These are phyloP conservation scores for Physcomitrellopsis africana DNA, from an alignment of 225 moss, liverwort and hornwort species.

Conservation along the genomic window DNA sequence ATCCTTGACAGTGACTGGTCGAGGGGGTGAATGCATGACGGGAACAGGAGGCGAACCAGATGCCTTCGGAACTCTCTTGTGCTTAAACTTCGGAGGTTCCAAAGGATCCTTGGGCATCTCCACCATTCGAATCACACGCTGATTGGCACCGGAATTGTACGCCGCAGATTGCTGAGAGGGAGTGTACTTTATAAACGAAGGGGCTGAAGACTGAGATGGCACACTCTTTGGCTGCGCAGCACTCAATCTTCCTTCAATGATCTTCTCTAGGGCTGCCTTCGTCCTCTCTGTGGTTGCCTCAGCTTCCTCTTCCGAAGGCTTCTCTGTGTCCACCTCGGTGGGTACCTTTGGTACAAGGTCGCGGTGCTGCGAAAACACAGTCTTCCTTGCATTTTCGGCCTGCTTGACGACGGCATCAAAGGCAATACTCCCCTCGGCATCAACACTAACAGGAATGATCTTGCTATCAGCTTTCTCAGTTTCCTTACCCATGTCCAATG, in stretches of 20 bases:
- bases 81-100: conserved; percentile 99
- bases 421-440: conserved; percentile 90
- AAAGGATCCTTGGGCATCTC: conserved; percentile 99
- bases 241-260: conserved; percentile 80
- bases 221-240: conserved; percentile 98
- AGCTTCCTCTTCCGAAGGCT: conserved; percentile 51
- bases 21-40: conserved; percentile 97
- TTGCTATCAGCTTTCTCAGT: conserved; percentile 72
- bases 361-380: conserved; percentile 84
- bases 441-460: conserved; percentile 94
- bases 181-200: conserved; percentile 91
- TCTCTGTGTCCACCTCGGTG: conserved; percentile 64
- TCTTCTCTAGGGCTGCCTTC: conserved; percentile 88
- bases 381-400: conserved; percentile 83
- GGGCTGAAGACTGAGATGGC: conserved; percentile 67
- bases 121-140: conserved; percentile 99
- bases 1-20: conserved; percentile 97
- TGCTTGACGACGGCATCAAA: conserved; percentile 96
- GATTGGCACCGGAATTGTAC: conserved; percentile 93
- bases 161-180: conserved; percentile 97
- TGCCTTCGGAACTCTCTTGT: conserved; percentile 94
- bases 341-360: conserved; percentile 91
- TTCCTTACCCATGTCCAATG: conserved; percentile 90
- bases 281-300: conserved; percentile 86
- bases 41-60: conserved; percentile 96